Conservation (phyloP, 2,329 filamentous ascomycete genomes). For the Ilyonectria mors-panacis region DNA sequence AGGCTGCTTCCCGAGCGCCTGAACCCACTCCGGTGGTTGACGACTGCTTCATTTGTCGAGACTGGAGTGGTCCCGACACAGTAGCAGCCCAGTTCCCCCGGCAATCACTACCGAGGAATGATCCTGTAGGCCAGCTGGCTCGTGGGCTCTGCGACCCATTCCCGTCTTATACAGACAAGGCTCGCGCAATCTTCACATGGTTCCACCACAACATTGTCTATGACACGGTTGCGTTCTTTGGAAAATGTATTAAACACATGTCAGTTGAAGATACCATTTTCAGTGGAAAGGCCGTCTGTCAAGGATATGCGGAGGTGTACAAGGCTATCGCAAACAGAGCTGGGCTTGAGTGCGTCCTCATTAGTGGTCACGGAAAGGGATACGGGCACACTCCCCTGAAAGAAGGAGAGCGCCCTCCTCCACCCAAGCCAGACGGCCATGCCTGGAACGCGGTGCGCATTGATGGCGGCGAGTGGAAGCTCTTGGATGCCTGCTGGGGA, state of each 20-base stretch:
- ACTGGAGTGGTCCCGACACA: constrained; percentile 86
- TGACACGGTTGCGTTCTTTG: constrained; percentile 85
- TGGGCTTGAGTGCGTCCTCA: constrained; percentile 82
- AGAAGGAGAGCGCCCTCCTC: constrained; percentile 76
- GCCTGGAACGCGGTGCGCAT: constrained; percentile 96
- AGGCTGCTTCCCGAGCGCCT: constrained; percentile 56
- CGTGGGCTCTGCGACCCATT: constrained; percentile 85
- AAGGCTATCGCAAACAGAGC: constrained; percentile 82
- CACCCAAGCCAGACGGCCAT: constrained; percentile 75
- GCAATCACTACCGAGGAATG: constrained; percentile 75
- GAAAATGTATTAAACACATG: constrained; percentile 74
- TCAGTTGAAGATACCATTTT: constrained; percentile 82
- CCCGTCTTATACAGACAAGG: constrained; percentile 88
- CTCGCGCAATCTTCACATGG: constrained; percentile 94
- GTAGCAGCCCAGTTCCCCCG: constrained; percentile 85
- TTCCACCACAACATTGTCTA: constrained; percentile 94
- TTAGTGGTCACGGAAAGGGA: constrained; percentile 89
- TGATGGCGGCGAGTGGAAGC: constrained; percentile 90
- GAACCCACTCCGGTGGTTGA: constrained; percentile 46
- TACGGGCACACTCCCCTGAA: constrained; percentile 77
- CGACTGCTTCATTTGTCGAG: constrained; percentile 85
- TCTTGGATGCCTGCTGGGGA: constrained; percentile 94
- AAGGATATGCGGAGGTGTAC: constrained; percentile 90
- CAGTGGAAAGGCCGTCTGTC: constrained; percentile 87
- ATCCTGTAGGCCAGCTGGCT: constrained; percentile 82